Base-by-base conservation (phyloP, 306 rosid species). In the Ammopiptanthus mongolicus region DNA sequence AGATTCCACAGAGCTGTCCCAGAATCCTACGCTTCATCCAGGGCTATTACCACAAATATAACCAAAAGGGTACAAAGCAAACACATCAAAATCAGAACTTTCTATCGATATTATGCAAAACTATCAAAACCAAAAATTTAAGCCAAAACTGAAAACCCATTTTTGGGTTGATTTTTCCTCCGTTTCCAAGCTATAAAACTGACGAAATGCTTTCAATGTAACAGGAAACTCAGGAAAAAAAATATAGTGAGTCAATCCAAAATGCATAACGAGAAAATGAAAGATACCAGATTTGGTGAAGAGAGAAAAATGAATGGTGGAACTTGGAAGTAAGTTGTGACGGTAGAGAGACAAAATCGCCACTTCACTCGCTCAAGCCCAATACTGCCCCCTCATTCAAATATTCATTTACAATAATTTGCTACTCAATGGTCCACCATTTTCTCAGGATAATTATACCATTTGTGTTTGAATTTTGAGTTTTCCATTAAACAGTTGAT, bases 341-440 rank as follows among this genome's bases (percentile, higher is more conserved):
- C 36, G 85, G 84, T 64, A 12, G 74, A 73, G 89, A 78, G 87
- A 77, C 60, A 85, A 77, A 21, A 71, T 83, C 68, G 81, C 80
- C 87, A 63, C 60, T 64, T 79, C 74, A 76, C 68, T 60, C 85
- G 84, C 71, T 50, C 67, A 55, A 46, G 21, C 41, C 33, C 23
- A 14, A 29, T 55, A 55, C 29, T 5, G 1, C 5, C 34, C 34
- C 61, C 9, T 13, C 63, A 33, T 22, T 53, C 60, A 8, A 53
- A 53, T 57, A 33, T 6, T 33, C 37, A 33, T 4, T 33, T 6
- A 33, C 37, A 33, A 6, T 6, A 33, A 4, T 33, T 33, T 33
- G 6, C 37, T 33, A 33, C 37, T 33, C 37, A 33, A 1, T 2
- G 44, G 12, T 39, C 12, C 9, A 39, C 44, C 44, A 39, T 34